phyloP scores from a whole-genome alignment of 768 basidiomycete genomes.

The Suillus paluster region DNA sequence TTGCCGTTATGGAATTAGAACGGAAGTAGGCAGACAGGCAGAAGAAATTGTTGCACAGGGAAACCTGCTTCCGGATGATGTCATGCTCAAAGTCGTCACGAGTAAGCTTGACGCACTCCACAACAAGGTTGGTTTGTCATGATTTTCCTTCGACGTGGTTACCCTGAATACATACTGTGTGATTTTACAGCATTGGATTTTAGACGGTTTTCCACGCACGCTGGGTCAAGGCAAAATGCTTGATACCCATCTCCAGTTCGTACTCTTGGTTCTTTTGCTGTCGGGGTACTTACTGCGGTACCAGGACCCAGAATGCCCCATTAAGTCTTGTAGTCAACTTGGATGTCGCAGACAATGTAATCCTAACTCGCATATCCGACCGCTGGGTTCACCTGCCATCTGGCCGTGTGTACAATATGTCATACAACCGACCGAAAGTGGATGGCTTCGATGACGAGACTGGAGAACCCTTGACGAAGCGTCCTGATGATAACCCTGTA shows the following conservation, averaged over 20 bases:
- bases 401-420: conserved; percentile 88
- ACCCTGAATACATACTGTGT: neutral
- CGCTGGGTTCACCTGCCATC: conserved; percentile 90
- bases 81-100: conserved; percentile 79
- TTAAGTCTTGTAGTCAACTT: conserved; percentile 85
- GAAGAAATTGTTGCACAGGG: conserved; percentile 82
- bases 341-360: conserved; percentile 86
- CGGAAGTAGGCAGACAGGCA: conserved; percentile 72
- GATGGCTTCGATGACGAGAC: conserved; percentile 85
- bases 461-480: conserved; percentile 84
- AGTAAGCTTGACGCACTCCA: conserved; percentile 68
- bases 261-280: conserved; percentile 6
- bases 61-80: conserved; percentile 74
- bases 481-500: conserved; percentile 90
- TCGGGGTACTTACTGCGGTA: neutral
- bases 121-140: conserved; percentile 56
- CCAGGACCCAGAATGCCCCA: conserved; percentile 63
- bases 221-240: conserved; percentile 81
- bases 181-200: conserved; percentile 76
- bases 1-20: conserved; percentile 40
- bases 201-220: conserved; percentile 93
- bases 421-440: conserved; percentile 83
- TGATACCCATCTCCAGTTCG: conserved; percentile 74
- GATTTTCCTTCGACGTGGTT: neutral
- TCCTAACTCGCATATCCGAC: conserved; percentile 85